Percentiles rank a stretch among this genome's conserved stretches.
These are phyloP conservation scores for Vaccinium vitisidaea DNA, from an alignment of 148 eudicot species.

Conservation along the genomic window DNA sequence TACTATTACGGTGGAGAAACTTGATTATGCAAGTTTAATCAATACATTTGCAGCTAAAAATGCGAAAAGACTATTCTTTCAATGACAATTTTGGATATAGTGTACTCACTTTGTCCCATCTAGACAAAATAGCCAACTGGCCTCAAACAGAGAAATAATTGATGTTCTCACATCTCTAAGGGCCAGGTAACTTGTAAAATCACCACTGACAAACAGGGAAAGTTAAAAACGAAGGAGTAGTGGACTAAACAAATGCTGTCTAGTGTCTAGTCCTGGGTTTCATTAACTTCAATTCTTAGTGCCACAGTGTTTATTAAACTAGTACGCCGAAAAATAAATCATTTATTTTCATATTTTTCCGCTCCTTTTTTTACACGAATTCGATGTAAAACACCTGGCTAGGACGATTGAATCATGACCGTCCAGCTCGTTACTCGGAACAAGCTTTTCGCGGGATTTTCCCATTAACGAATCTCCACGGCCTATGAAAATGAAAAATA, in stretches of 20 bases:
- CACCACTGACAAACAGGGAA: not conserved
- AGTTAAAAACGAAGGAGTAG: not conserved
- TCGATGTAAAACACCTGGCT: not conserved
- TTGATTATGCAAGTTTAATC: no score
- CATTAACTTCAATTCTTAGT: no score
- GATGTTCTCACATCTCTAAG: no score
- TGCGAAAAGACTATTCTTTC: no score
- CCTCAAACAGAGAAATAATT: not conserved
- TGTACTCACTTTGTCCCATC: not conserved
- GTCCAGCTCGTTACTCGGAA: not conserved
- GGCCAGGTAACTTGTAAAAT: not conserved
- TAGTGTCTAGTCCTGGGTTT: no score
- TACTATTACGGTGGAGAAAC: no score
- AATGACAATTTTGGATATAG: no score
- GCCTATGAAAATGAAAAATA: not conserved
- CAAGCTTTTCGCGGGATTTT: not conserved
- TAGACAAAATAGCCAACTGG: conserved; percentile 14
- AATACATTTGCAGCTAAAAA: no score
- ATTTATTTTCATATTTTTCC: not conserved
- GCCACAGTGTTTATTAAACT: no score
- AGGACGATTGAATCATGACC: not conserved
- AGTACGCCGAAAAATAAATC: no score
- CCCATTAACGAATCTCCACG: not conserved
- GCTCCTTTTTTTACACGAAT: not conserved
- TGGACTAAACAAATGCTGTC: not conserved